These are phyloP conservation scores for Kokia cookei DNA, from an alignment of 441 rosid genomes.

Conservation along the genomic window DNA sequence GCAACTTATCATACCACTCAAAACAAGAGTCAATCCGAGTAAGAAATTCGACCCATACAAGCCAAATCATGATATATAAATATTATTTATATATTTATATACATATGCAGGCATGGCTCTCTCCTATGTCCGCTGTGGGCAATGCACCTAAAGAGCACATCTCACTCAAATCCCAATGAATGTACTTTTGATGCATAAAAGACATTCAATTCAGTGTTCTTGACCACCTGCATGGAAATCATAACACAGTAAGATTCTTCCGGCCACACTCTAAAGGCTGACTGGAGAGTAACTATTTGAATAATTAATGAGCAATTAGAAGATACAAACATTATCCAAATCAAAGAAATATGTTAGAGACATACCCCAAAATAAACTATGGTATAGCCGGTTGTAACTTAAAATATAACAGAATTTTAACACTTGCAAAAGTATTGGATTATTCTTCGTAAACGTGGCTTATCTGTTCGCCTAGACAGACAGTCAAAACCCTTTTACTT, in stretches of 20 bases:
- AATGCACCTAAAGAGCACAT: background rate
- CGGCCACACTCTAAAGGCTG: background rate
- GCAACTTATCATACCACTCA: slow-evolving; percentile 8
- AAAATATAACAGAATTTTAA: background rate
- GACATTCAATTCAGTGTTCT: slow-evolving; percentile 17
- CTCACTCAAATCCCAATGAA: background rate
- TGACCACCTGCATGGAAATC: slow-evolving; percentile 27
- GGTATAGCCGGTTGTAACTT: background rate
- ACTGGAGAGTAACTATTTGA: background rate
- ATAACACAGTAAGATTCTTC: background rate
- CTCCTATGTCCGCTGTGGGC: slow-evolving; percentile 1
- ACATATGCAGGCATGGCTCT: slow-evolving; percentile 3
- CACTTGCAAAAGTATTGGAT: background rate
- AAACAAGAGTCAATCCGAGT: slow-evolving; percentile 1
- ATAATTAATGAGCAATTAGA: background rate
- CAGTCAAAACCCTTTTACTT: too few relatives aligned
- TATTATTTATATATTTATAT: too few relatives aligned
- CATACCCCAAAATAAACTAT: background rate
- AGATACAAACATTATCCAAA: background rate
- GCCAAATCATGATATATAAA: background rate
- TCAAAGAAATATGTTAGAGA: background rate
- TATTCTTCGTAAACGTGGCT: background rate
- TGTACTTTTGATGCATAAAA: background rate
- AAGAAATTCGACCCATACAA: background rate
- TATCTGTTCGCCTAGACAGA: background rate